These are phyloP conservation scores for Tolypocladium capitatum DNA, from an alignment of 2,329 filamentous ascomycete species.

Conservation along the genomic window DNA sequence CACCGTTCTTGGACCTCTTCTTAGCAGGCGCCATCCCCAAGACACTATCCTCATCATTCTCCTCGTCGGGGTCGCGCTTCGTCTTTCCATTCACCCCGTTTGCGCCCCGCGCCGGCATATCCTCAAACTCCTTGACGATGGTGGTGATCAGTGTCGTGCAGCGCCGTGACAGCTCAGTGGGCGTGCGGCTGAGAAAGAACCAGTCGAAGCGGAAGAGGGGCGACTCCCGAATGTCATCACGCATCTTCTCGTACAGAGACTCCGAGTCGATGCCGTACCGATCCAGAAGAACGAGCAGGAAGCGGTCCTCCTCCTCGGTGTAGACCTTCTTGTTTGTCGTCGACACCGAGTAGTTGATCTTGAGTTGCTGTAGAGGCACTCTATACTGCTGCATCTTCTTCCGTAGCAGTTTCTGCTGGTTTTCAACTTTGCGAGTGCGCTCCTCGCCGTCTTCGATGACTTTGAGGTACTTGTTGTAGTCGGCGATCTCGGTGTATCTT, in stretches of 20 bases:
- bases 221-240: slow-evolving; percentile 92
- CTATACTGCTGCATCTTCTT: slow-evolving; percentile 96
- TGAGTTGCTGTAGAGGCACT: slow-evolving; percentile 93
- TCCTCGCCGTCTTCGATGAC: slow-evolving; percentile 90
- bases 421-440: slow-evolving; percentile 73
- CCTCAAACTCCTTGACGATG: slow-evolving; percentile 88
- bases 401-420: slow-evolving; percentile 82
- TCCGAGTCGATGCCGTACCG: slow-evolving; percentile 86
- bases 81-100: slow-evolving; percentile 54
- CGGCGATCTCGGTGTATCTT: slow-evolving; percentile 77
- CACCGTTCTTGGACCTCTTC: slow-evolving; percentile 84
- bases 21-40: slow-evolving; percentile 74
- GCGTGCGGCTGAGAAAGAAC: slow-evolving; percentile 95
- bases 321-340: slow-evolving; percentile 99
- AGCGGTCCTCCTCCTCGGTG: slow-evolving; percentile 94
- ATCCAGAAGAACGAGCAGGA: slow-evolving; percentile 85
- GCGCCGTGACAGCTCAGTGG: slow-evolving; percentile 79
- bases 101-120: slow-evolving; percentile 36
- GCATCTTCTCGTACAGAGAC: slow-evolving; percentile 79
- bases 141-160: slow-evolving; percentile 92
- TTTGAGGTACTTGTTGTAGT: slow-evolving; percentile 78
- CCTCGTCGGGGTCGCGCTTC: slow-evolving; percentile 66
- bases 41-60: slow-evolving; percentile 72
- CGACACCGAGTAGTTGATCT: slow-evolving; percentile 97
- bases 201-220: slow-evolving; percentile 96